phyloP scores from a whole-genome alignment of 768 basidiomycete species.

The Agrocybe praecox region DNA sequence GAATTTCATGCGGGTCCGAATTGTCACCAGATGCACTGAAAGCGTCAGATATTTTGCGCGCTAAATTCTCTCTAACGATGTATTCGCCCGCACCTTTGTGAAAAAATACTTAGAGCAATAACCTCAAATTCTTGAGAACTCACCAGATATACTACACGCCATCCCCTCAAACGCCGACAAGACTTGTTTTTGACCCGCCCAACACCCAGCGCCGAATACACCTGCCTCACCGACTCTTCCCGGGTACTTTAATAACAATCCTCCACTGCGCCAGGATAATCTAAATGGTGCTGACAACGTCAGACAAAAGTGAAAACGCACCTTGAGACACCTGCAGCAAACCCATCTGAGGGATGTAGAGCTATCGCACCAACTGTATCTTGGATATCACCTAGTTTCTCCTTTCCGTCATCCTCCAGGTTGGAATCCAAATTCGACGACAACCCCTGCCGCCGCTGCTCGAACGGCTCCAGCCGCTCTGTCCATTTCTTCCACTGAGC shows the following conservation, averaged over 20 bases:
- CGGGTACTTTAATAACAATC: conserved; percentile 73
- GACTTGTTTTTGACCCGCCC: conserved; percentile 49
- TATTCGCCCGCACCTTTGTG: conserved; percentile 69
- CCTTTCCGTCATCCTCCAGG: conserved; percentile 4
- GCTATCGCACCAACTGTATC: conserved; percentile 86
- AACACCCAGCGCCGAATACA: conserved; percentile 74
- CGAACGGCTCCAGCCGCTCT: conserved; percentile 33
- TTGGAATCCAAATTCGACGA: no score
- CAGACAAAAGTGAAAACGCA: no score
- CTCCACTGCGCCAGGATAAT: conserved; percentile 53
- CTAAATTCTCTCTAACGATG: conserved; percentile 60
- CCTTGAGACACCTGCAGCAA: conserved; percentile 82
- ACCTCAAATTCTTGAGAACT: background rate
- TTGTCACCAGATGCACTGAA: conserved; percentile 21
- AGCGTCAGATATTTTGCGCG: conserved; percentile 53
- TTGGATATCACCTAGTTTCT: conserved; percentile 45
- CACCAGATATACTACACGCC: conserved; percentile 76
- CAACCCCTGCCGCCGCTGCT: no score
- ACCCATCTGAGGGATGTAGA: conserved; percentile 42
- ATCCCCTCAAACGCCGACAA: conserved; percentile 31
- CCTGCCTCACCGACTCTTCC: conserved; percentile 78
- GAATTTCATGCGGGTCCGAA: conserved; percentile 61
- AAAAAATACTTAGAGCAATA: background rate
- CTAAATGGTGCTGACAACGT: background rate
- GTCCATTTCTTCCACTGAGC: conserved; percentile 68